Evolutionary conservation across 371 early-diverging fungal genomes (phyloP).

Genomic region (Mortierella sp.): DNA sequence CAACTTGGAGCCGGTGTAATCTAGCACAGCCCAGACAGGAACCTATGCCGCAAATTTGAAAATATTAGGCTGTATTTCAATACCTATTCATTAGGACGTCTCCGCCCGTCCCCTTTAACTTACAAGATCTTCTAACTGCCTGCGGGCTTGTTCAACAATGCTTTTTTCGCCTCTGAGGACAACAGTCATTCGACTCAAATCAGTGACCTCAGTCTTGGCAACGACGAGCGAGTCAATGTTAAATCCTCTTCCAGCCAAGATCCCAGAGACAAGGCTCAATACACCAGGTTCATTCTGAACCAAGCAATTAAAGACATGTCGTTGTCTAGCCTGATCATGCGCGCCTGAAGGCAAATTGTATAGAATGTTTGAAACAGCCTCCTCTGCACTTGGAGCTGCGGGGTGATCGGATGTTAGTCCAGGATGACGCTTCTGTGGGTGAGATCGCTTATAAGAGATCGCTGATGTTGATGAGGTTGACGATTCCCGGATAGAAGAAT

Average conservation of each 20-base stretch:
- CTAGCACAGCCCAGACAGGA: conserved; percentile 97
- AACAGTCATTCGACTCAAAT: conserved; percentile 95
- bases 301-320: conserved; percentile 93
- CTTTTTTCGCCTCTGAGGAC: conserved; percentile 88
- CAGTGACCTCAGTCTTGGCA: conserved; percentile 93
- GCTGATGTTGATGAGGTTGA: conserved; percentile 66
- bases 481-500: conserved; percentile 30
- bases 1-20: conserved; percentile 86
- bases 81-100: conserved; percentile 36
- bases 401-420: conserved; percentile 57
- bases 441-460: conserved; percentile 66
- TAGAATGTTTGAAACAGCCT: conserved; percentile 91
- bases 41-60: conserved; percentile 77
- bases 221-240: conserved; percentile 97
- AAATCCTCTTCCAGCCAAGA: conserved; percentile 95
- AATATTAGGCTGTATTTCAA: no score
- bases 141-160: conserved; percentile 92
- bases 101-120: conserved; percentile 5
- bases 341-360: conserved; percentile 86
- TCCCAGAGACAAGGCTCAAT: conserved; percentile 90
- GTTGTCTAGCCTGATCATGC: conserved; percentile 60
- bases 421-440: conserved; percentile 68
- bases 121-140: conserved; percentile 94
- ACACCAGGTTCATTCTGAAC: conserved; percentile 98
- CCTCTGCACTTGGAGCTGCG: conserved; percentile 72